Base-by-base conservation (phyloP, 306 rosid species). In the Rosa chinensis region DNA sequence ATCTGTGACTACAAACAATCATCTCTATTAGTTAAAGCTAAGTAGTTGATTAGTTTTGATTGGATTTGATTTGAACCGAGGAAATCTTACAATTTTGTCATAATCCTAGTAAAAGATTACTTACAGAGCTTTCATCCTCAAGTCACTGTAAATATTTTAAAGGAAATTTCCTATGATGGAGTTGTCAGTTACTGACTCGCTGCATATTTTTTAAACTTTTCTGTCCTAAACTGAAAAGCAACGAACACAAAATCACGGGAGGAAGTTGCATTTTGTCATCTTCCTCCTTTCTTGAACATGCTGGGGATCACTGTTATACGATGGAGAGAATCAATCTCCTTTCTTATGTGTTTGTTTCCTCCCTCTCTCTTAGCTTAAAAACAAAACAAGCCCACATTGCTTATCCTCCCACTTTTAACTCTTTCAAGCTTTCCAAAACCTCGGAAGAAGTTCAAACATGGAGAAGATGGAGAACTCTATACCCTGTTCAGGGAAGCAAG, bases 211-310 rank as follows among this genome's bases (percentile, higher is more conserved):
- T 73, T 52, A 14, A 11, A 20, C 49, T 32, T 52, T 49, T 50
- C 32, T 10, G 8, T 56, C n/a, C 28, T 25, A 28, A 81, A 64
- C 78, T 13, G 78, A 55, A 74, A 76, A 76, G 72, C 13, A 43
- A 78, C 77, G 59, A 80, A 74, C 90, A 84, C 59, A 80, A 81
- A 71, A 81, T 92, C 94, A 92, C 97, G 97, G 92, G 94, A 80
- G 80, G 77, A 83, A 88, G 86, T 79, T 87, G 72, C 79, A 55
- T 25, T 83, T 89, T 90, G 97, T 90, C 97, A 84, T 80, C 66
- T 82, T 86, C 74, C 74, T 39, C 70, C 70, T 45, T 49, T 72
- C 82, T 32, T 18, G 68, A 78, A 45, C 59, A 56, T 70, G 77
- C 77, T 78, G 75, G 73, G 62, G 32, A 5, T 82, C 59, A 70